These are phyloP conservation scores for Phytopythium sindhum DNA, from an alignment of 352 stramenopile species.

Conservation along the genomic window DNA sequence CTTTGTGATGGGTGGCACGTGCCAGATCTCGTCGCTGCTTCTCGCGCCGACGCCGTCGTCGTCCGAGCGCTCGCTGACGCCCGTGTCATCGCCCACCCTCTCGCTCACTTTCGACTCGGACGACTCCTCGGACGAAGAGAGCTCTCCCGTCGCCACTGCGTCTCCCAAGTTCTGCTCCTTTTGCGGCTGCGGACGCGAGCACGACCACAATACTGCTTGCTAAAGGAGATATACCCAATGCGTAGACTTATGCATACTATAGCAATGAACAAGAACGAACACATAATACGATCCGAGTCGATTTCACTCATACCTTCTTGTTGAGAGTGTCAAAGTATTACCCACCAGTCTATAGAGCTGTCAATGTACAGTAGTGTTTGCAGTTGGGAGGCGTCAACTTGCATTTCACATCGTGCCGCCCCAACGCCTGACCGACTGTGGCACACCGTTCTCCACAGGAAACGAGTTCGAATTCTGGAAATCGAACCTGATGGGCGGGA, in stretches of 20 bases:
- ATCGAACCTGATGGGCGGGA: neutral
- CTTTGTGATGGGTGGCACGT: constrained; percentile 18
- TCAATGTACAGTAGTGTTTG: neutral
- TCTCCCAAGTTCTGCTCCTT: constrained; percentile 10
- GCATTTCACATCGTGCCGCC: neutral
- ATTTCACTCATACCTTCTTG: neutral
- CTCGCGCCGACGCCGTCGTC: constrained; percentile 18
- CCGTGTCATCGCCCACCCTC: constrained; percentile 13
- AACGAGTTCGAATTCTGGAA: neutral
- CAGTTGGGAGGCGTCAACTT: neutral
- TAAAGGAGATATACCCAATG: neutral
- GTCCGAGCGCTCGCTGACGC: constrained; percentile 16
- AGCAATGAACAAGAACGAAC: neutral
- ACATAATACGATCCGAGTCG: neutral
- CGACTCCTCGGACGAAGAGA: constrained; percentile 26
- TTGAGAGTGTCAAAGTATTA: too few relatives aligned
- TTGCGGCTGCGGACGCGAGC: constrained; percentile 3
- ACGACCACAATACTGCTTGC: neutral
- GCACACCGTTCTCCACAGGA: neutral
- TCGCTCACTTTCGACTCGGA: constrained; percentile 22
- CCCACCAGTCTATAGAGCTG: too few relatives aligned
- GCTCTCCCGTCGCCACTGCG: constrained; percentile 4
- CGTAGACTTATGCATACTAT: neutral
- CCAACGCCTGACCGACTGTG: neutral
- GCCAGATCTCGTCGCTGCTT: constrained; percentile 8